A percentile compares a stretch with the other conserved stretches of the same genome.
Conservation (phyloP, 805 yeast species). For the Priceomyces melissophilus region DNA sequence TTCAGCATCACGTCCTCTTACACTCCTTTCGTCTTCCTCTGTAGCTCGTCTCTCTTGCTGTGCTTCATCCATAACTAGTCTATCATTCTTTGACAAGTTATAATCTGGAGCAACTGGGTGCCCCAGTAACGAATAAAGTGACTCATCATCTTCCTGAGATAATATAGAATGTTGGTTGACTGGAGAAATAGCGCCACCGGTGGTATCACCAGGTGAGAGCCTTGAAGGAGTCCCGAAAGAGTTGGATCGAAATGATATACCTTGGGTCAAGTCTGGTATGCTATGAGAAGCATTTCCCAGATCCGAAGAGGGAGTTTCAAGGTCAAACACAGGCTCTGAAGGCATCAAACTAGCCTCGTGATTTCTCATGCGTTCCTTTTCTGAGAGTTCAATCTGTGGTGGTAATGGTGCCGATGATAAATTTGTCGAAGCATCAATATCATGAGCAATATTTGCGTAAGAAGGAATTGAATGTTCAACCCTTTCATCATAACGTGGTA, state of each 20-base stretch:
- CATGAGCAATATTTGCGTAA: conserved; percentile 13
- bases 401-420: conserved; percentile 11
- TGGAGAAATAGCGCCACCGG: no score
- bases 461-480: conserved; percentile 2
- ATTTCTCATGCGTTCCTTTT: conserved; percentile 53
- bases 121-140: conserved; percentile 1
- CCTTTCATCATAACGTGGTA: conserved; percentile 27
- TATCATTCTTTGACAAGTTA: conserved; percentile 7
- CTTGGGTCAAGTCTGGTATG: no score
- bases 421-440: conserved; percentile 4
- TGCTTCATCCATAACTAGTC: conserved; percentile 6
- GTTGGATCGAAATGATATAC: no score
- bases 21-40: no score
- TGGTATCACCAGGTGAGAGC: no score
- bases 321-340: conserved; percentile 41
- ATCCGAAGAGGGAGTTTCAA: no score
- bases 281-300: no score
- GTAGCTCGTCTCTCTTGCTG: no score
- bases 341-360: conserved; percentile 63
- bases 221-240: no score
- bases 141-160: no score
- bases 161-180: no score
- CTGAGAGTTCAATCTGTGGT: conserved; percentile 33
- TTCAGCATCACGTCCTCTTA: no score
- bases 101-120: conserved; percentile 6